Evolutionary conservation across 2,329 filamentous ascomycete genomes (phyloP), one percentile per base, ranked within the genome.

Genomic region (Stachybotrys chartarum): DNA sequence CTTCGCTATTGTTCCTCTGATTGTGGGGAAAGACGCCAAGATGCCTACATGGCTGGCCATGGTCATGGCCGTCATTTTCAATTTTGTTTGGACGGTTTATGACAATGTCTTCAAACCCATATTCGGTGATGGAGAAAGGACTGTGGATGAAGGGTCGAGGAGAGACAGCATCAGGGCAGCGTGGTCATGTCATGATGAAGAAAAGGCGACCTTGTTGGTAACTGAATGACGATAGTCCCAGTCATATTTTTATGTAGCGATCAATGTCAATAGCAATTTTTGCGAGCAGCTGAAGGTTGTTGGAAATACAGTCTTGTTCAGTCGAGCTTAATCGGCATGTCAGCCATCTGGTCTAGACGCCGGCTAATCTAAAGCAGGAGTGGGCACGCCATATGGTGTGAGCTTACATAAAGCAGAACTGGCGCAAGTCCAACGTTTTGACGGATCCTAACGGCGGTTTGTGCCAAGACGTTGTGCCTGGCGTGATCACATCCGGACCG

Each of bases 81-180:
- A 72, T 16, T 11, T 72, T 4, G 57, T 75, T 10, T 82, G 79
- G 79, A 61, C 68, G 56, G 61, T 58, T 4, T 80, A 82, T 52
- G 78, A 81, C 53, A 32, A 31, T 1, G 66, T 76, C 3, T 68
- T 77, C 61, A 86, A 83, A 68, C 74, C 71, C 1, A 46, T 86
- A 0, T 97, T 95, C 76, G 93, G 93, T 1, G 89, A 97, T 66
- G 94, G 94, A 0, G 93, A 97, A 77, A 82, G 80, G 63, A 86
- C 83, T 4, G 68, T 68, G 35, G 59, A 61, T 8, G 59, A 63
- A 1, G 61, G 59, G 6, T 59, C 47, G 14, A 55, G 45, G 32
- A 53, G 54, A 51, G 46, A 12, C n/a, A 32, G 39, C n/a, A 32
- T 7, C 35, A 59, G 46, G 55, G 52, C 6, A 53, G 7, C 45